These are phyloP conservation scores for Limonium bicolor DNA, from an alignment of 148 eudicot species.

Conservation along the genomic window DNA sequence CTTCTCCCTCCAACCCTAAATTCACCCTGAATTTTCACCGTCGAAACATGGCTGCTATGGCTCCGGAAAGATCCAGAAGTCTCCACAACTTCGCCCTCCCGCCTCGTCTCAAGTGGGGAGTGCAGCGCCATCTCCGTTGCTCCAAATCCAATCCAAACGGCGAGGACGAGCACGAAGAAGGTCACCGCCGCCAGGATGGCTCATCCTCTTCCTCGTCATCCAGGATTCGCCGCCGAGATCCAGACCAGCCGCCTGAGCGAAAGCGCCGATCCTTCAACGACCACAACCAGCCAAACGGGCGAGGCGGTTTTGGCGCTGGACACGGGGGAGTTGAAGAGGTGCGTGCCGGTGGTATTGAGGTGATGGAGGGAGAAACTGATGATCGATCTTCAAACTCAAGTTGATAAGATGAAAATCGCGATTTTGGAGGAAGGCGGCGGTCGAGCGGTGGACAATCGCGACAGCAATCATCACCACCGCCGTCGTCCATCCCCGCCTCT, in stretches of 20 bases:
- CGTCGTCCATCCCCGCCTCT: conserved; percentile 4
- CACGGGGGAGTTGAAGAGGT: conserved; percentile 7
- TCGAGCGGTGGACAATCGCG: too few relatives aligned
- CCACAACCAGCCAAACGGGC: not conserved
- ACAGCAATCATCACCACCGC: conserved; percentile 8
- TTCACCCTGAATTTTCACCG: too few relatives aligned
- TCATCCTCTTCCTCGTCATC: not conserved
- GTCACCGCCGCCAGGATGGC: not conserved
- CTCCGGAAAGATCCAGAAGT: conserved; percentile 39
- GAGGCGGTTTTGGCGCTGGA: conserved; percentile 1
- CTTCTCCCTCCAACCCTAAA: too few relatives aligned
- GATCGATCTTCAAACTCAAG: conserved; percentile 53
- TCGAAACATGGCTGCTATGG: conserved; percentile 45
- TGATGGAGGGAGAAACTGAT: conserved; percentile 50
- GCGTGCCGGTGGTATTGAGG: conserved; percentile 35
- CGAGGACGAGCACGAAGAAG: conserved; percentile 20
- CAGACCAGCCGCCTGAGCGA: conserved; percentile 2
- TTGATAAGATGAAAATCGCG: conserved; percentile 39
- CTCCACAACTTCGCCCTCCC: conserved; percentile 74
- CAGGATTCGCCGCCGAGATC: conserved; percentile 17
- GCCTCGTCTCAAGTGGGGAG: conserved; percentile 47
- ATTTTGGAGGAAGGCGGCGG: conserved; percentile 15
- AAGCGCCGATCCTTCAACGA: conserved; percentile 5
- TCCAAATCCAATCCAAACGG: conserved; percentile 16
- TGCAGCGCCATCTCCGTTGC: conserved; percentile 30